phyloP scores from a whole-genome alignment of 352 stramenopile species.

The Pythium monospermum region DNA sequence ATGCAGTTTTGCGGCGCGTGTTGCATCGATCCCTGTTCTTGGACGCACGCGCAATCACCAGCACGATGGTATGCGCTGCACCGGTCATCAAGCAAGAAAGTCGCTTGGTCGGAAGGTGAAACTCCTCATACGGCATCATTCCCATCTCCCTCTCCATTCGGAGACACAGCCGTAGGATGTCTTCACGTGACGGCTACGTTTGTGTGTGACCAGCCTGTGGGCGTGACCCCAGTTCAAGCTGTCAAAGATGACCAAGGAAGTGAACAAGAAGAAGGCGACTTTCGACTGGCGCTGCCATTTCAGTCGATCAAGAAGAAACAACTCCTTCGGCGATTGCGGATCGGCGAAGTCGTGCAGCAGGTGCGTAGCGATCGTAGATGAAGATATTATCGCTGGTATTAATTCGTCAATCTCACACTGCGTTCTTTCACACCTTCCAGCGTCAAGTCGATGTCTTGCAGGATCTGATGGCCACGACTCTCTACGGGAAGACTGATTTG shows the following conservation, averaged over 20 bases:
- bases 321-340: conserved; percentile 21
- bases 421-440: no score
- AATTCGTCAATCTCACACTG: no score
- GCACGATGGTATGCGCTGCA: conserved; percentile 1
- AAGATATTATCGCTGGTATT: no score
- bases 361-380: no score
- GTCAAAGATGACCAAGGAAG: background rate
- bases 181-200: background rate
- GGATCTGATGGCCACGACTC: conserved; percentile 32
- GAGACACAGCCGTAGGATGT: background rate
- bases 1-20: conserved; percentile 26
- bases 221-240: background rate
- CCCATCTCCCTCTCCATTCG: background rate
- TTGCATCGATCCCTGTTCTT: conserved; percentile 20
- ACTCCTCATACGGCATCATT: no score
- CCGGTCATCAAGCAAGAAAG: background rate
- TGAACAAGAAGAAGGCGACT: conserved; percentile 1
- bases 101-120: background rate
- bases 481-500: conserved; percentile 20
- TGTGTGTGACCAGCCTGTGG: no score
- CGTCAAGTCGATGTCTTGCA: conserved; percentile 27
- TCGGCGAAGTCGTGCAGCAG: conserved; percentile 34
- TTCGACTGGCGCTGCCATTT: conserved; percentile 30
- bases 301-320: conserved; percentile 14
- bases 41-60: conserved; percentile 7